phyloP scores from a whole-genome alignment of 192 early-diverging fungal genomes.

The Diversispora eburnea region DNA sequence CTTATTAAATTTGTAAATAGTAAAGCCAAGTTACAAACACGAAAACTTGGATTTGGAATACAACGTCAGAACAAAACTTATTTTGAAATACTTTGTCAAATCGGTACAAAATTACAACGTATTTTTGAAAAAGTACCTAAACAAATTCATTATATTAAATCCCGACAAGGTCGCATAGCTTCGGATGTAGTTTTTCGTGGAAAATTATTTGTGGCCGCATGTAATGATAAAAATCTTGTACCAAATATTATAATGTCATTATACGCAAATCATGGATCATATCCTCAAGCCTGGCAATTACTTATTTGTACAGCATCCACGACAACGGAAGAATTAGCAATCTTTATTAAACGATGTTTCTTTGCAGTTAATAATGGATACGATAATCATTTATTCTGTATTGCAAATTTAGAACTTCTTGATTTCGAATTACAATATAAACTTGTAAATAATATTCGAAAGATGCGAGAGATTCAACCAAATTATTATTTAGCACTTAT shows the following conservation, averaged over 20 bases:
- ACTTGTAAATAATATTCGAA: conserved; percentile 25
- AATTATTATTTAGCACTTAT: conserved; percentile 21
- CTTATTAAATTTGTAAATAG: conserved; percentile 20
- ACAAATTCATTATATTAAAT: neutral
- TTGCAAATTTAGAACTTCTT: conserved; percentile 28
- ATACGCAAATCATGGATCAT: conserved; percentile 22
- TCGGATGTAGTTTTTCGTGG: conserved; percentile 25
- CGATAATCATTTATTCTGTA: conserved; percentile 21
- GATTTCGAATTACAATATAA: conserved; percentile 28
- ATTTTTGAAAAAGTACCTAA: conserved; percentile 9
- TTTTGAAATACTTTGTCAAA: neutral
- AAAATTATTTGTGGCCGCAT: conserved; percentile 30
- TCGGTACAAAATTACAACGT: neutral
- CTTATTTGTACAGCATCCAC: conserved; percentile 29
- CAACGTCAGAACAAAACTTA: neutral
- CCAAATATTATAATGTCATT: conserved; percentile 29
- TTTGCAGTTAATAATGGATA: conserved; percentile 25
- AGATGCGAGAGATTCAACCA: neutral
- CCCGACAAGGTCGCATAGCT: neutral
- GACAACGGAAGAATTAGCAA: conserved; percentile 27
- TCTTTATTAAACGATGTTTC: conserved; percentile 29
- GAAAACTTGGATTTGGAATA: neutral
- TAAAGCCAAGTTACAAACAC: conserved; percentile 9
- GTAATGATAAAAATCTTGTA: conserved; percentile 23
- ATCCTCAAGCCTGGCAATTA: conserved; percentile 27